These are phyloP conservation scores for Albophoma yamanashiensis DNA, from an alignment of 2,329 filamentous ascomycete genomes.

Conservation along the genomic window DNA sequence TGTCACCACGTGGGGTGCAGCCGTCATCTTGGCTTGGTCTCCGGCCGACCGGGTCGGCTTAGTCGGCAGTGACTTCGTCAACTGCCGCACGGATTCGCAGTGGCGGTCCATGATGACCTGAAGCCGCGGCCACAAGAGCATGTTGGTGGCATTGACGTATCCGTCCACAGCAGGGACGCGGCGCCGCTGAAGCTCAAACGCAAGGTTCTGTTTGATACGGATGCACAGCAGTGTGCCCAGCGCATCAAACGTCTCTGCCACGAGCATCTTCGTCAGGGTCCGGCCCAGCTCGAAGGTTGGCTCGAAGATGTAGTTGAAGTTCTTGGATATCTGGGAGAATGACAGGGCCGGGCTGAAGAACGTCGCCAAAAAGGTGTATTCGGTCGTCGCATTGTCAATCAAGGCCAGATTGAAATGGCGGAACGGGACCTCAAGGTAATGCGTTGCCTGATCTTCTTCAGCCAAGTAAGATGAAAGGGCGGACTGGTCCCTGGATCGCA, in stretches of 20 bases:
- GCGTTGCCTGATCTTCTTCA: slow-evolving; percentile 76
- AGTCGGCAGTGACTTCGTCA: slow-evolving; percentile 41
- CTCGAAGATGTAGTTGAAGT: slow-evolving; percentile 81
- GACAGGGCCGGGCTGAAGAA: slow-evolving; percentile 77
- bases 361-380: slow-evolving; percentile 85
- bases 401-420: slow-evolving; percentile 90
- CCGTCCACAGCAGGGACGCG: slow-evolving; percentile 81
- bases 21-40: slow-evolving; percentile 52
- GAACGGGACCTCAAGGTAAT: slow-evolving; percentile 86
- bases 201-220: slow-evolving; percentile 83
- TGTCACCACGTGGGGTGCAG: slow-evolving; percentile 82
- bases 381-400: slow-evolving; percentile 85
- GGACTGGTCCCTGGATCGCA: slow-evolving; percentile 61
- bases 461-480: slow-evolving; percentile 82
- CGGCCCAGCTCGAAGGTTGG: slow-evolving; percentile 82
- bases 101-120: slow-evolving; percentile 91
- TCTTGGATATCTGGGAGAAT: slow-evolving; percentile 67
- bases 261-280: slow-evolving; percentile 61
- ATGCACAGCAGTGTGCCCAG: slow-evolving; percentile 86
- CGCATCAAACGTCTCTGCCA: slow-evolving; percentile 69
- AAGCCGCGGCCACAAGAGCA: slow-evolving; percentile 93
- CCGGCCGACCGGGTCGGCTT: slow-evolving; percentile 29
- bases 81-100: slow-evolving; percentile 69
- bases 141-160: slow-evolving; percentile 90
- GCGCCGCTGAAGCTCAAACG: slow-evolving; percentile 85